phyloP scores from a whole-genome alignment of 352 stramenopile genomes.

The Globisporangium emineosum region DNA sequence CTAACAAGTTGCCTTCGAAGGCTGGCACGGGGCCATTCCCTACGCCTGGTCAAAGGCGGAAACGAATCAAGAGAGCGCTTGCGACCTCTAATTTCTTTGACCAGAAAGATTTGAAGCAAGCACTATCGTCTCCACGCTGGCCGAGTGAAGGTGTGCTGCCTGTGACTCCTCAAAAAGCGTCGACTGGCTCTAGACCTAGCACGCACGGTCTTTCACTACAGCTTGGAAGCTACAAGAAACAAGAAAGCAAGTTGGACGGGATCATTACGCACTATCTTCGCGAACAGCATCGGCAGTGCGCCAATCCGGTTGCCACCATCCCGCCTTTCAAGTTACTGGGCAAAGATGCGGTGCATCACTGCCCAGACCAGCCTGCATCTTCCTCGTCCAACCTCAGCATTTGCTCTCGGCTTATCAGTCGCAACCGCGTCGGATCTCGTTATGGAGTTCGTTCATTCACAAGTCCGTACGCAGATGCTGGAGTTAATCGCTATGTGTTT shows the following conservation, averaged over 20 bases:
- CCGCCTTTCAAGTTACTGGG: conserved; percentile 81
- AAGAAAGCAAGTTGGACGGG: conserved; percentile 61
- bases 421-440: conserved; percentile 46
- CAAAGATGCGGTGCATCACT: conserved; percentile 55
- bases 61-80: conserved; percentile 31
- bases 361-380: conserved; percentile 55
- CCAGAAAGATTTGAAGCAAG: conserved; percentile 14
- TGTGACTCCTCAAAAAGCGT: conserved; percentile 4
- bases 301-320: conserved; percentile 83
- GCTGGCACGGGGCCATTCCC: neutral
- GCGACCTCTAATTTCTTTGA: conserved; percentile 32
- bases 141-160: neutral
- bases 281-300: conserved; percentile 86
- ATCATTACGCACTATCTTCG: conserved; percentile 87
- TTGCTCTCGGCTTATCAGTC: conserved; percentile 54
- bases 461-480: conserved; percentile 54
- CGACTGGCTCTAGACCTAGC: neutral
- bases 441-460: conserved; percentile 38
- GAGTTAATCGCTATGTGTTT: conserved; percentile 76
- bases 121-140: conserved; percentile 6
- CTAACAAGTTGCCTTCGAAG: conserved; percentile 1
- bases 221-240: neutral
- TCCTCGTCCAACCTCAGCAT: conserved; percentile 59
- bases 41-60: conserved; percentile 22
- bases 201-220: neutral